phyloP scores from a whole-genome alignment of 352 stramenopile genomes.

The Phytopythium ostracodes region DNA sequence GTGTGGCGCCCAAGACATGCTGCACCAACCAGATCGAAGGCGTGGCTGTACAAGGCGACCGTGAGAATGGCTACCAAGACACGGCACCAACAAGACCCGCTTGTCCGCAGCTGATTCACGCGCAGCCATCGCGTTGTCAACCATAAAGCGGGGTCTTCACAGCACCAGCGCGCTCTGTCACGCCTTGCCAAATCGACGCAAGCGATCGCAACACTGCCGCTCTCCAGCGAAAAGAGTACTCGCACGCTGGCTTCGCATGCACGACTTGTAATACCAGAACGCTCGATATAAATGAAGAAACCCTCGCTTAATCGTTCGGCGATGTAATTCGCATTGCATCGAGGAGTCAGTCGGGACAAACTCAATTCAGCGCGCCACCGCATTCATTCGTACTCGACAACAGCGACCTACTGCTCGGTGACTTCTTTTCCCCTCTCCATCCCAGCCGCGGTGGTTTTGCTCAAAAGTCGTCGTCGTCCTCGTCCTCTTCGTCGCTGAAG shows the following conservation, averaged over 20 bases:
- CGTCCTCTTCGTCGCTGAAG: slow-evolving; percentile 86
- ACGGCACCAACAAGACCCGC: background rate
- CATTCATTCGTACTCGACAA: background rate
- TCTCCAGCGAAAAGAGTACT: too few relatives aligned
- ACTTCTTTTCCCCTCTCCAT: background rate
- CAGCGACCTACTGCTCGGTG: background rate
- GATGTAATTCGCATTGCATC: background rate
- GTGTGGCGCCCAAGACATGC: too few relatives aligned
- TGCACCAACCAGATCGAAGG: background rate
- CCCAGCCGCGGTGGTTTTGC: background rate
- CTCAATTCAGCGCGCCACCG: background rate
- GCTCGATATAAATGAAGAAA: background rate
- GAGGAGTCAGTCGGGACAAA: background rate
- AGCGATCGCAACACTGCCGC: too few relatives aligned
- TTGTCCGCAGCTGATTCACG: too few relatives aligned
- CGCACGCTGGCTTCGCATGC: too few relatives aligned
- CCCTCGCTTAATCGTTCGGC: background rate
- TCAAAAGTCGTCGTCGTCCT: slow-evolving; percentile 70
- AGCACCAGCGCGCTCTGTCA: too few relatives aligned
- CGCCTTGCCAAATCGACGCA: too few relatives aligned
- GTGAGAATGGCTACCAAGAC: background rate
- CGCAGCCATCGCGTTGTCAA: too few relatives aligned
- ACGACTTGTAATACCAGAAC: background rate
- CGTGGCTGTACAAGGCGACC: background rate
- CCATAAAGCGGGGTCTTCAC: background rate